Percentiles rank a stretch among this genome's conserved stretches.
Conservation (phyloP, 1,284 basidiomycete genomes). For the Naganishia sp. region DNA sequence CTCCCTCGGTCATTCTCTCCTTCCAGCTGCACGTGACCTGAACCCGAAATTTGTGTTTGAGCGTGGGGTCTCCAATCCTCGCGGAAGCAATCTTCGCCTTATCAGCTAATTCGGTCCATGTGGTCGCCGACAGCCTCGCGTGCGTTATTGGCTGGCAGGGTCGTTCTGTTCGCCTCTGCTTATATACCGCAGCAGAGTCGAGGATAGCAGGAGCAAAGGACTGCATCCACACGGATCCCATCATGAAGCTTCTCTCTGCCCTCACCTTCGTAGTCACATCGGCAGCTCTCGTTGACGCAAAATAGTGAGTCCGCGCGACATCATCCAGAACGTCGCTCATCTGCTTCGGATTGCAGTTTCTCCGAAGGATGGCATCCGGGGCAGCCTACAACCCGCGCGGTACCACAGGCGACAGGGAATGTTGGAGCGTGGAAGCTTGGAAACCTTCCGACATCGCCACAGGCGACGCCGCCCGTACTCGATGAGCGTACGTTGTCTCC, state of each 20-base stretch:
- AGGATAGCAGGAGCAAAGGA: background rate
- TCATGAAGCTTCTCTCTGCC: constrained; percentile 17
- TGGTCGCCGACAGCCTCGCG: background rate
- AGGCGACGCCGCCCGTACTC: no score
- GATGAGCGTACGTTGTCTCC: background rate
- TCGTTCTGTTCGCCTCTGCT: background rate
- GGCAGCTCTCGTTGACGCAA: constrained; percentile 17
- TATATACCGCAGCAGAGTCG: background rate
- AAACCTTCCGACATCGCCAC: background rate
- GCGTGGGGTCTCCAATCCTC: background rate
- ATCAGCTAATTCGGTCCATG: constrained; percentile 7
- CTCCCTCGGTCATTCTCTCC: background rate
- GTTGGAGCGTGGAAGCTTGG: constrained; percentile 19
- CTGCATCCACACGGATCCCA: background rate
- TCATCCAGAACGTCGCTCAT: background rate
- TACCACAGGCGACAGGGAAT: constrained; percentile 4
- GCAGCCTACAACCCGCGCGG: background rate
- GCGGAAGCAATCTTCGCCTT: constrained; percentile 1
- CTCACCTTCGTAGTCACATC: constrained; percentile 15
- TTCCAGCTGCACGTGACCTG: background rate
- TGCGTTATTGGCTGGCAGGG: background rate
- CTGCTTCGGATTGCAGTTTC: constrained; percentile 4
- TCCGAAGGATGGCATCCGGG: constrained; percentile 25
- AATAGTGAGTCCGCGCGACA: constrained; percentile 6
- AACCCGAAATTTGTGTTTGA: background rate